Percentiles rank a stretch among this genome's conserved stretches.
phyloP scores from a whole-genome alignment of 169 alveolate genomes.

The Nephromyces sp. region DNA sequence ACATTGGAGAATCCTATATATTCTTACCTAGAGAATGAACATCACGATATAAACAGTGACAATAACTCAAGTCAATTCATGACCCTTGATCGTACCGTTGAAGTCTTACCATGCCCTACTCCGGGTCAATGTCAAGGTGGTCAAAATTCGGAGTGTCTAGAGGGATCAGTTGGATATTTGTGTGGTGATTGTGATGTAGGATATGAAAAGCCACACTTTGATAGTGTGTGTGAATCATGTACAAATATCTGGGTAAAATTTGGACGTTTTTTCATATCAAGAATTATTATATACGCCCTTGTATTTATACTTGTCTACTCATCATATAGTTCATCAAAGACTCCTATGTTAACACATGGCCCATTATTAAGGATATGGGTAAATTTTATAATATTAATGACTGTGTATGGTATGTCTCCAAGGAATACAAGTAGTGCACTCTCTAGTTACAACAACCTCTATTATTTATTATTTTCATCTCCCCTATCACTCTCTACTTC shows the following conservation, averaged over 20 bases:
- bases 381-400: conserved; percentile 15
- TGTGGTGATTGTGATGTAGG: conserved; percentile 34
- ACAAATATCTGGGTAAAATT: conserved; percentile 9
- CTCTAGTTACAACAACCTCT: conserved; percentile 13
- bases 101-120: conserved; percentile 31
- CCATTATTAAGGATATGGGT: conserved; percentile 29
- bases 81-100: conserved; percentile 27
- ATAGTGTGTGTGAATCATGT: conserved; percentile 19
- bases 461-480: conserved; percentile 4
- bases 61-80: too few relatives aligned
- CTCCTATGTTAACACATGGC: conserved; percentile 24
- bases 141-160: conserved; percentile 16
- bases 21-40: too few relatives aligned
- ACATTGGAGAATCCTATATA: too few relatives aligned
- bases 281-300: conserved; percentile 22
- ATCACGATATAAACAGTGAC: too few relatives aligned
- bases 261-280: neutral
- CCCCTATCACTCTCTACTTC: conserved; percentile 1
- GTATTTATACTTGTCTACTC: conserved; percentile 22
- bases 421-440: conserved; percentile 18
- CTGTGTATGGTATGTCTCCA: conserved; percentile 27
- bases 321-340: conserved; percentile 15
- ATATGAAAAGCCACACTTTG: conserved; percentile 6
- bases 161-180: conserved; percentile 32
- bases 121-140: conserved; percentile 35